A percentile compares a stretch with the other conserved stretches of the same genome.
phyloP scores from a whole-genome alignment of 2,329 filamentous ascomycete species.

The Calonectria leucothoes region DNA sequence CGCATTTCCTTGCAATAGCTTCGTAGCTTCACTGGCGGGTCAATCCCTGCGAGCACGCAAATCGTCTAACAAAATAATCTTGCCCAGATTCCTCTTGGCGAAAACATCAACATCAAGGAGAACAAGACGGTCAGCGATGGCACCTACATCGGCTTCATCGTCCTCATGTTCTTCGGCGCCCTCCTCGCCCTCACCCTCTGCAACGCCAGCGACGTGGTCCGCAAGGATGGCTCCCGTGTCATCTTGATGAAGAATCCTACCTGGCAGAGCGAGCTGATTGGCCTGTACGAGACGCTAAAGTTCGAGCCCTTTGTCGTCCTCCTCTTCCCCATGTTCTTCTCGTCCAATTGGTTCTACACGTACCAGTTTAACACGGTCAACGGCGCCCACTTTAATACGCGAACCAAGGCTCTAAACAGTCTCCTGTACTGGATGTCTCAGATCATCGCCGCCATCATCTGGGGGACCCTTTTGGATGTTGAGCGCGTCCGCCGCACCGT shows the following conservation, averaged over 20 bases:
- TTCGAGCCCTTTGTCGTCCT: slow-evolving; percentile 76
- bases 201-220: slow-evolving; percentile 78
- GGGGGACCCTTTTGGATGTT: slow-evolving; percentile 78
- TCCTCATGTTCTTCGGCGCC: slow-evolving; percentile 81
- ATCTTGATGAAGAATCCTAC: slow-evolving; percentile 93
- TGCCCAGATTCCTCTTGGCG: slow-evolving; percentile 63
- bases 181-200: slow-evolving; percentile 76
- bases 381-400: slow-evolving; percentile 75
- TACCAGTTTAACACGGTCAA: slow-evolving; percentile 85
- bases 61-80: background rate
- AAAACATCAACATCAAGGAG: slow-evolving; percentile 39
- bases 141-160: slow-evolving; percentile 87
- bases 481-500: slow-evolving; percentile 69
- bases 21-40: background rate
- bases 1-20: background rate
- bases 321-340: slow-evolving; percentile 85
- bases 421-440: slow-evolving; percentile 78
- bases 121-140: slow-evolving; percentile 72
- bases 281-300: slow-evolving; percentile 78
- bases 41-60: too few relatives aligned
- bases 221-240: slow-evolving; percentile 81
- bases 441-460: slow-evolving; percentile 78
- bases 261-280: slow-evolving; percentile 82
- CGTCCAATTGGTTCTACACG: slow-evolving; percentile 86
- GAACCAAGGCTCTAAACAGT: slow-evolving; percentile 80